Percentiles rank a stretch among this genome's conserved stretches.
phyloP scores from a whole-genome alignment of 2,329 filamentous ascomycete species.

The Emericellopsis cladophorae region DNA sequence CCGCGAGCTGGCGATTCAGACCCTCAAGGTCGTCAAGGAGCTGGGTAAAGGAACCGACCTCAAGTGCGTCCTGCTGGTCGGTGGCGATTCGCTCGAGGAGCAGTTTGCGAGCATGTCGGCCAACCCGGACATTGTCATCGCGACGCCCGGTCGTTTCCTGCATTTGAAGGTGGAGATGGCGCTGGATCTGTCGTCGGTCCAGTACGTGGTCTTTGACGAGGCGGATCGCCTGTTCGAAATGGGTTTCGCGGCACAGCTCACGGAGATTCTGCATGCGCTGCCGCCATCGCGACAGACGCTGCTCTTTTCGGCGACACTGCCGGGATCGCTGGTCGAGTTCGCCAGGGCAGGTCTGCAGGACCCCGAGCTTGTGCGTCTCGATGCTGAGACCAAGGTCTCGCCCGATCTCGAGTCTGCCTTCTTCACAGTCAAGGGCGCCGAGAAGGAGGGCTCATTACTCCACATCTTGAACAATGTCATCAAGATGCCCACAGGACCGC shows the following conservation, averaged over 20 bases:
- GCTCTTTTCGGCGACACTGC: constrained; percentile 89
- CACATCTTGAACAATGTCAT: constrained; percentile 87
- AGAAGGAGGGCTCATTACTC: constrained; percentile 86
- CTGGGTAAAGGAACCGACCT: constrained; percentile 82
- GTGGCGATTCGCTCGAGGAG: constrained; percentile 90
- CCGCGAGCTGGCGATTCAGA: constrained; percentile 88
- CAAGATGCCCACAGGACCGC: constrained; percentile 66
- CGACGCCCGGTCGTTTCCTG: constrained; percentile 89
- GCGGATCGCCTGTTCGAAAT: constrained; percentile 96
- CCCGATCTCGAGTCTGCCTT: constrained; percentile 93
- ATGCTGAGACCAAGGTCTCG: constrained; percentile 91
- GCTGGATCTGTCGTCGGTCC: constrained; percentile 78
- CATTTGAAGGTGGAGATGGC: constrained; percentile 97
- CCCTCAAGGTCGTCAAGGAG: constrained; percentile 92
- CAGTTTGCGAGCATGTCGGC: constrained; percentile 87
- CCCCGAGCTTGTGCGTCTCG: constrained; percentile 76
- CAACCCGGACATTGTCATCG: constrained; percentile 95
- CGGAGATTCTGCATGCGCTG: constrained; percentile 83
- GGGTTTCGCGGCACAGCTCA: constrained; percentile 89
- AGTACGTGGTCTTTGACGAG: constrained; percentile 95
- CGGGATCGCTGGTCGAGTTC: constrained; percentile 90
- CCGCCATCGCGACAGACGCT: constrained; percentile 78
- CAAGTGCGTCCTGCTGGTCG: constrained; percentile 79
- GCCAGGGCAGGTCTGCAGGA: constrained; percentile 88
- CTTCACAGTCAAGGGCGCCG: constrained; percentile 81